Evolutionary conservation across 169 alveolate species (phyloP).

Genomic region (Babesia ovata): DNA sequence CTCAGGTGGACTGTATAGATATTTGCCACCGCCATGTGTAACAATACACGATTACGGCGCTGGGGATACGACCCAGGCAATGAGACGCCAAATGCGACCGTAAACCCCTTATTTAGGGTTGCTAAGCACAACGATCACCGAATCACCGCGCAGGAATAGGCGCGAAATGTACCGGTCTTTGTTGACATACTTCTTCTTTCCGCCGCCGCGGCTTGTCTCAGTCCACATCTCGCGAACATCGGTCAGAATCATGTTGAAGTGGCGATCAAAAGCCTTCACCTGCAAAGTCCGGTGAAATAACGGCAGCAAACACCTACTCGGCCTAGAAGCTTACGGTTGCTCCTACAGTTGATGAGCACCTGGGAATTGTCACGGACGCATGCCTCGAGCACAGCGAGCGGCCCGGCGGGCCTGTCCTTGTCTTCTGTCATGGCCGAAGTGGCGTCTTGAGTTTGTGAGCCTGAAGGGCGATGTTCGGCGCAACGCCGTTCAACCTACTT

Average conservation of each 20-base stretch:
- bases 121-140: slow-evolving; percentile 92
- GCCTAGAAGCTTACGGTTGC: slow-evolving; percentile 95
- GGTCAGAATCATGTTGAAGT: slow-evolving; percentile 95
- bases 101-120: slow-evolving; percentile 90
- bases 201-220: slow-evolving; percentile 88
- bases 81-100: slow-evolving; percentile 8
- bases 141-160: slow-evolving; percentile 96
- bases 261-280: slow-evolving; percentile 97
- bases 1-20: no score
- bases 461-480: background rate
- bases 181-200: slow-evolving; percentile 85
- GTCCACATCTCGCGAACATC: slow-evolving; percentile 98
- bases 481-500: background rate
- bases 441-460: background rate
- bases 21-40: no score
- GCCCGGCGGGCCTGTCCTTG: slow-evolving; percentile 94
- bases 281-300: slow-evolving; percentile 2
- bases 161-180: slow-evolving; percentile 94
- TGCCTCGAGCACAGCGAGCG: slow-evolving; percentile 91
- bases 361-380: slow-evolving; percentile 95
- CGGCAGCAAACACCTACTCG: slow-evolving; percentile 80
- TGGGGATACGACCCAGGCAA: background rate
- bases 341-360: slow-evolving; percentile 94
- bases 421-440: slow-evolving; percentile 52
- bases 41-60: no score